These are phyloP conservation scores for Dissophora globulifera DNA, from an alignment of 192 early-diverging fungal species.

Conservation along the genomic window DNA sequence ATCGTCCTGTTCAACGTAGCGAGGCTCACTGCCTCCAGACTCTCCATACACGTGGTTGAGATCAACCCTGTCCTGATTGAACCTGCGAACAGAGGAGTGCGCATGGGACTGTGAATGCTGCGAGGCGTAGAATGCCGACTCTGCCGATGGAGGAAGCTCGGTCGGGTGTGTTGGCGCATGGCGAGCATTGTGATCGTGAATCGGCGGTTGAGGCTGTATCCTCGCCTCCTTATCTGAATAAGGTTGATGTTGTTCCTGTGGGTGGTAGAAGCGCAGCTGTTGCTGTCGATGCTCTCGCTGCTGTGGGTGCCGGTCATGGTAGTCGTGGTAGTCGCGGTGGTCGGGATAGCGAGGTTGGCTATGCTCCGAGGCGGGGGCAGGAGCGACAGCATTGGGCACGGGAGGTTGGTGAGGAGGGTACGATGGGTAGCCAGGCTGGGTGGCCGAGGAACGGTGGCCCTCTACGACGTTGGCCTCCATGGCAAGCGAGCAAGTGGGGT, in stretches of 20 bases:
- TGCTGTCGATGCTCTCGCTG: background rate
- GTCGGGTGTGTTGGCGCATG: background rate
- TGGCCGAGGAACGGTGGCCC: conserved; percentile 16
- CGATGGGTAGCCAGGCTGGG: background rate
- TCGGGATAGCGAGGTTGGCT: background rate
- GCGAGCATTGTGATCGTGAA: background rate
- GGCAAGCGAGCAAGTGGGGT: background rate
- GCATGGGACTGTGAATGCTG: background rate
- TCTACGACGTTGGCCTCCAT: conserved; percentile 13
- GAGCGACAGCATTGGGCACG: background rate
- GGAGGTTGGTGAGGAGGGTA: background rate
- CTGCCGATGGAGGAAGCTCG: background rate
- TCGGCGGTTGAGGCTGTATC: too few relatives aligned
- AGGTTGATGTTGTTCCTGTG: conserved; percentile 8
- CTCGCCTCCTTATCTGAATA: conserved; percentile 13
- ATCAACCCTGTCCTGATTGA: background rate
- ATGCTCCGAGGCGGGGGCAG: background rate
- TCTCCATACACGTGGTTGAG: conserved; percentile 22
- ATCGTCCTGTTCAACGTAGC: background rate
- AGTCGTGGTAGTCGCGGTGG: background rate
- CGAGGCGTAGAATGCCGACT: background rate
- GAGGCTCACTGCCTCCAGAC: background rate
- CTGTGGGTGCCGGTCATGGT: conserved; percentile 4
- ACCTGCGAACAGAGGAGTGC: background rate
- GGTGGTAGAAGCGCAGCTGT: background rate